Percentiles rank a stretch among this genome's conserved stretches.
Conservation (phyloP, 257 asterid genomes). For the Pogostemon cablin region DNA sequence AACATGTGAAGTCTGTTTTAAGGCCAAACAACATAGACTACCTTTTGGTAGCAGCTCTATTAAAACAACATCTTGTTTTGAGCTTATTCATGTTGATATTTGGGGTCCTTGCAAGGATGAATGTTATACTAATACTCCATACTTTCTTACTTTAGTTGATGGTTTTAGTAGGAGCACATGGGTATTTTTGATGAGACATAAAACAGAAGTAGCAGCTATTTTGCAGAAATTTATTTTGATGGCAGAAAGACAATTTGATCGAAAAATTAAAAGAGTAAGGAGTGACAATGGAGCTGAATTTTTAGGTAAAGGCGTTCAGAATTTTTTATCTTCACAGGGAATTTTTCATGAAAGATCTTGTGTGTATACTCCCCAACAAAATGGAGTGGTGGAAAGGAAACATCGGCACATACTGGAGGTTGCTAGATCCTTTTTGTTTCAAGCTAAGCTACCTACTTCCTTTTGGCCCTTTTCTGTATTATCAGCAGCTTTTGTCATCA, state of each 20-base stretch:
- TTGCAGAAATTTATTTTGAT: too few species aligned
- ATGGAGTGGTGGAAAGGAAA: background rate
- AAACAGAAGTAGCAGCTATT: background rate
- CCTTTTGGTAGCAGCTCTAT: background rate
- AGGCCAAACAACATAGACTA: background rate
- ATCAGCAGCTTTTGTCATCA: too few species aligned
- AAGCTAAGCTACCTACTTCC: too few species aligned
- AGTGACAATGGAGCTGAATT: background rate
- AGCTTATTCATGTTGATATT: background rate
- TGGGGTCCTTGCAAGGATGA: background rate
- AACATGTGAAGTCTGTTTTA: background rate
- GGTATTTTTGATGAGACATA: background rate
- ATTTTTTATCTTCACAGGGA: background rate
- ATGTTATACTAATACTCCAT: background rate
- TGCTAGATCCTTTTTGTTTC: too few species aligned
- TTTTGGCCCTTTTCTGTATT: too few species aligned
- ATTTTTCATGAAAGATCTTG: background rate
- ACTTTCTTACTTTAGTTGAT: background rate
- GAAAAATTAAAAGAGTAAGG: background rate
- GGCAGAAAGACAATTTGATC: background rate
- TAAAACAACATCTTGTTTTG: background rate
- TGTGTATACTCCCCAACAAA: background rate
- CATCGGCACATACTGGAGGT: too few species aligned
- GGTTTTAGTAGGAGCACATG: background rate
- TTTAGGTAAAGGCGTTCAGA: background rate